Evolutionary conservation across 208 protist species (phyloP).

Genomic region (Kentomonas sorsogonicus): DNA sequence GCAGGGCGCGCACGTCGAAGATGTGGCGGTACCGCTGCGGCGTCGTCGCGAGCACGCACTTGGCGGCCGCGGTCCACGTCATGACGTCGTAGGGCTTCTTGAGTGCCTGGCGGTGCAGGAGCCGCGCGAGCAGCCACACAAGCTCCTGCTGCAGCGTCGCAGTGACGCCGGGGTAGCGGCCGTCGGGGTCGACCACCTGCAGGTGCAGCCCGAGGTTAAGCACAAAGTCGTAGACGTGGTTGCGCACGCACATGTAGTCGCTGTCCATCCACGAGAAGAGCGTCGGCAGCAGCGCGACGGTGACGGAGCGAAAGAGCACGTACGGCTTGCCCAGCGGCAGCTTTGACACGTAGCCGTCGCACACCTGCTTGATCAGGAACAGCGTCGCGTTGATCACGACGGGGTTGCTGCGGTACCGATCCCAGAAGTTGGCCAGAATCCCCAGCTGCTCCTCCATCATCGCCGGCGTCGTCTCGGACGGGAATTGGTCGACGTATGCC

Average conservation of each 20-base stretch:
- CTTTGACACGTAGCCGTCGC: conserved; percentile 78
- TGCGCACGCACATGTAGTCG: conserved; percentile 82
- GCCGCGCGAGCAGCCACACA: conserved; percentile 61
- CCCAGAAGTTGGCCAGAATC: conserved; percentile 64
- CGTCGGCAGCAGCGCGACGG: conserved; percentile 71
- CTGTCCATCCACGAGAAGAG: conserved; percentile 77
- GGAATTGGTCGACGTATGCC: conserved; percentile 73
- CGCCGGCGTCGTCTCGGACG: conserved; percentile 52
- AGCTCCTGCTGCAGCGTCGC: conserved; percentile 76
- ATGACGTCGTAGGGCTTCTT: conserved; percentile 52
- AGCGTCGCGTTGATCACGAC: conserved; percentile 54
- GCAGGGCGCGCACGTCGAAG: conserved; percentile 53
- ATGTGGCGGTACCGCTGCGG: conserved; percentile 50
- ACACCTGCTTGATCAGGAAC: conserved; percentile 83
- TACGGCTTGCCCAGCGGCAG: conserved; percentile 63
- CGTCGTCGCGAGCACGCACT: conserved; percentile 66
- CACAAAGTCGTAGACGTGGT: conserved; percentile 86
- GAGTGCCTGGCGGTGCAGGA: conserved; percentile 59
- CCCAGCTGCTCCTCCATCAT: conserved; percentile 57
- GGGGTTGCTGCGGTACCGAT: conserved; percentile 61
- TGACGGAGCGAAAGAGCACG: conserved; percentile 67
- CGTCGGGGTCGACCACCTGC: conserved; percentile 76
- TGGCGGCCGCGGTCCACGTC: conserved; percentile 66
- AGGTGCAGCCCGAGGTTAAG: conserved; percentile 76
- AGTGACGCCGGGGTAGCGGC: conserved; percentile 53